Conservation (phyloP, 768 basidiomycete species). For the Suillus subalutaceus region DNA sequence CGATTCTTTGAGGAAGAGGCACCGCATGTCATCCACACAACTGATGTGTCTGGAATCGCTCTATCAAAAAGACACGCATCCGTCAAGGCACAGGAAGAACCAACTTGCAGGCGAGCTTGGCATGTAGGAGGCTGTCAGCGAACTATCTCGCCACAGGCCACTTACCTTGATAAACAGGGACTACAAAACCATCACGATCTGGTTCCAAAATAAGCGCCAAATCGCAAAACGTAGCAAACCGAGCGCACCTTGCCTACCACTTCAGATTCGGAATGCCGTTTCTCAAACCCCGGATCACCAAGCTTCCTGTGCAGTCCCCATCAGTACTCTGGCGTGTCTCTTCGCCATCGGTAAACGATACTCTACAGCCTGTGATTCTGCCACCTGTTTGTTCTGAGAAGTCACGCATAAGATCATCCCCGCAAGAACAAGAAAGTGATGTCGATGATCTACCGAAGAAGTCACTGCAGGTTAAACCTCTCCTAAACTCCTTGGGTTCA, state of each 20-base stretch:
- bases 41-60: constrained; percentile 29
- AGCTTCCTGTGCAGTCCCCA: constrained; percentile 10
- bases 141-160: background rate
- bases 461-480: constrained; percentile 24
- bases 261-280: background rate
- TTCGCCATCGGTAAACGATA: constrained; percentile 25
- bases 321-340: constrained; percentile 33
- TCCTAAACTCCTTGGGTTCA: constrained; percentile 23
- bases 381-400: background rate
- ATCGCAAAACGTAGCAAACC: constrained; percentile 37
- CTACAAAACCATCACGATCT: constrained; percentile 60
- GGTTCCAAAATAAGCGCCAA: constrained; percentile 85
- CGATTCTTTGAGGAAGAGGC: constrained; percentile 27
- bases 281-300: constrained; percentile 7
- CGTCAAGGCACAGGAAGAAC: constrained; percentile 32
- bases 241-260: background rate
- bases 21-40: constrained; percentile 39
- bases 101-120: constrained; percentile 29
- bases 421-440: background rate
- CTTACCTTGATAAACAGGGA: constrained; percentile 31
- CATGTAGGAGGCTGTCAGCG: constrained; percentile 26
- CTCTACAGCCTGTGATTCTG: background rate
- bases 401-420: background rate
- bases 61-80: constrained; percentile 33
- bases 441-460: background rate